A percentile compares a stretch with the other conserved stretches of the same genome.
phyloP scores from a whole-genome alignment of 306 rosid species.

The Crotalaria pallida region DNA sequence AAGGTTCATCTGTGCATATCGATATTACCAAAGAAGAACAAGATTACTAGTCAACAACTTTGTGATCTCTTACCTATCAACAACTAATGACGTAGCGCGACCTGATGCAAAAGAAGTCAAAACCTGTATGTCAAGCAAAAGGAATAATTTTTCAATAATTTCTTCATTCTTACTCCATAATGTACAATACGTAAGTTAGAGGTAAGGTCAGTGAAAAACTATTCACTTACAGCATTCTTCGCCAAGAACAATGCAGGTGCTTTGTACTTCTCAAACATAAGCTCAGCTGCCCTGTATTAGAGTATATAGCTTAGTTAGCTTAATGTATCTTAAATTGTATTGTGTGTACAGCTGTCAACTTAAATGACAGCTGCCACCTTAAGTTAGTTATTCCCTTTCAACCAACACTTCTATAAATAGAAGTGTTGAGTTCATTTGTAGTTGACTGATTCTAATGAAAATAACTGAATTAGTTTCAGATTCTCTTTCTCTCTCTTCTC shows the following conservation, averaged over 20 bases:
- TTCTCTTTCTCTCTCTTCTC: too few species aligned
- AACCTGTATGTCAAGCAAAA: constrained; percentile 46
- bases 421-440: too few species aligned
- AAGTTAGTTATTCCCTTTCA: too few species aligned
- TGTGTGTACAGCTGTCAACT: too few species aligned
- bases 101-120: constrained; percentile 98
- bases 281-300: constrained; percentile 88
- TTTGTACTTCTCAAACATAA: constrained; percentile 97
- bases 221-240: constrained; percentile 81
- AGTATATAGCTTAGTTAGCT: too few species aligned
- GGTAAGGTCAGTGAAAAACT: constrained; percentile 10
- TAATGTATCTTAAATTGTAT: too few species aligned
- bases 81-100: constrained; percentile 95
- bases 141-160: constrained; percentile 4
- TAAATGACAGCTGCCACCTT: too few species aligned
- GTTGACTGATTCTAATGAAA: too few species aligned
- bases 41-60: constrained; percentile 5
- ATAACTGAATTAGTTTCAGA: too few species aligned
- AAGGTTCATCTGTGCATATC: neutral
- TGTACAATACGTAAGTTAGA: constrained; percentile 13
- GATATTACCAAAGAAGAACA: neutral
- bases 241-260: constrained; percentile 96
- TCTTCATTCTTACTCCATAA: neutral
- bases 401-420: too few species aligned
- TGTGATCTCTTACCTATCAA: constrained; percentile 64